Base-by-base conservation (phyloP, 208 protist species). In the Strigomonas culicis region DNA sequence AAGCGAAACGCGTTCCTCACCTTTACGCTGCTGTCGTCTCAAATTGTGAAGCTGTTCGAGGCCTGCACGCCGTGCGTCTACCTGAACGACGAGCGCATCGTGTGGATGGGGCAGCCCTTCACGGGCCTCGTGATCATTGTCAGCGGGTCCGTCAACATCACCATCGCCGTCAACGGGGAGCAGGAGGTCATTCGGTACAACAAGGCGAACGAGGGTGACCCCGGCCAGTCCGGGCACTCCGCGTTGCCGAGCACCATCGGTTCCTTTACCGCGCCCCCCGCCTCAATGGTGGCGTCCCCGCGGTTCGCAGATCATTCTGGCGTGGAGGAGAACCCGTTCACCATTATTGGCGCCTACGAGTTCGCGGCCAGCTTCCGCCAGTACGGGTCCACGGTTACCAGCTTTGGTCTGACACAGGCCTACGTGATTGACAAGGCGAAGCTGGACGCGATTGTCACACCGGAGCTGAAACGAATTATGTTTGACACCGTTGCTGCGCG, bases 321-420 rank as follows among this genome's bases (percentile, higher is more conserved):
- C 11, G 19, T 44, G 13, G 39, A 44, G 11, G 39, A 44, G 43
- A 86, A 72, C 39, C 72, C 68, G 19, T 76, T 44, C 19, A 15
- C 11, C 1, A 4, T 90, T 22, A 69, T 95, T 51, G 89, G 89
- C 0, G 86, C 82, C 1, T 95, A 93, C 58, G 89, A 95, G 53
- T 88, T 84, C 34, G 79, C 80, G 22, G 72, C 75, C 19, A 74
- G 59, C 17, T 69, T 84, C 8, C 65, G 81, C 2, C 83, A 93
- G 61, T 92, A 90, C 64, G 75, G 64, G 1, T 89, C 74, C 51
- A 90, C 84, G 1, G 82, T 84, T 1, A 88, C 78, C 24, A 93
- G 89, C 51, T 86, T 88, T 51, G 86, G 86, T 0, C 55, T 92
- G 4, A 86, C 84, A 6, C 84, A 95, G 59, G 89, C 84, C 24